Evolutionary conservation across 345 rosid species (phyloP).

Genomic region (Pugionium dolabratum): DNA sequence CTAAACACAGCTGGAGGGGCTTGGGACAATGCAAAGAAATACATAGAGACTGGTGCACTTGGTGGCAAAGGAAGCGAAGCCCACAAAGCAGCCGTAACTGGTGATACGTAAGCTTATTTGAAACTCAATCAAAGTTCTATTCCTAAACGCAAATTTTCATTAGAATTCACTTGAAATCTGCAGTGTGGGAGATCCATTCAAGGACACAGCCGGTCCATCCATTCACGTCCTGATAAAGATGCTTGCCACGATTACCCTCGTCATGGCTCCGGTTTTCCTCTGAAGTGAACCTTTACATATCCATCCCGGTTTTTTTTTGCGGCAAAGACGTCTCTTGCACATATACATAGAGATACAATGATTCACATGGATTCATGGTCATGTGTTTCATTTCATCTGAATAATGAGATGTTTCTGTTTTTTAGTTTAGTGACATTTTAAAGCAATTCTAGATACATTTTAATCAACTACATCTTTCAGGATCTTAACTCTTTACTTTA

Average conservation of each 20-base stretch:
- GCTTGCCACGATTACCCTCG: constrained; percentile 90
- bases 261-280: constrained; percentile 94
- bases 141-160: constrained; percentile 1
- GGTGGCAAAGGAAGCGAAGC: constrained; percentile 98
- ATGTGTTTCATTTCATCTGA: constrained; percentile 32
- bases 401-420: constrained; percentile 35
- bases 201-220: constrained; percentile 97
- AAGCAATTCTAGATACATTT: neutral
- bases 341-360: constrained; percentile 32
- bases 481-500: constrained; percentile 19
- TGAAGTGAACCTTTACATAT: constrained; percentile 32
- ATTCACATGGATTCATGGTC: constrained; percentile 29
- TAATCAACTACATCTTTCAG: constrained; percentile 33
- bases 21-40: constrained; percentile 99
- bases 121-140: neutral
- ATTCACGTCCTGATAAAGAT: constrained; percentile 80
- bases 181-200: constrained; percentile 99
- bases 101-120: constrained; percentile 77
- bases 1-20: constrained; percentile 98
- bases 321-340: constrained; percentile 32
- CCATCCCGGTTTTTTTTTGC: constrained; percentile 1
- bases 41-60: constrained; percentile 92
- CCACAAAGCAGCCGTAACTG: constrained; percentile 96
- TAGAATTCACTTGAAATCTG: constrained; percentile 22
- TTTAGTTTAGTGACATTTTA: constrained; percentile 24